These are phyloP conservation scores for Entamoeba invadens DNA, from an alignment of 208 protist species.

Conservation along the genomic window DNA sequence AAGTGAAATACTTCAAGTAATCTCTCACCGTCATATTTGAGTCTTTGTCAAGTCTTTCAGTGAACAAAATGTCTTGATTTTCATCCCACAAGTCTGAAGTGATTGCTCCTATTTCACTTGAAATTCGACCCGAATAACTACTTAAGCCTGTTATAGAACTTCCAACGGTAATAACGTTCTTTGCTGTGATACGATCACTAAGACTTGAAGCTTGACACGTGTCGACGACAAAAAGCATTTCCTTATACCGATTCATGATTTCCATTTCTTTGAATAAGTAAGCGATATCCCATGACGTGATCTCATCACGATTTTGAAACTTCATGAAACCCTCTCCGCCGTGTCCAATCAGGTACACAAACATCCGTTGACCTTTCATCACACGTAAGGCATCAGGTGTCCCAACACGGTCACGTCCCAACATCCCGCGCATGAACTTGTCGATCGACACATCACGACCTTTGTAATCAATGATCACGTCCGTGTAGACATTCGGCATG, in stretches of 20 bases:
- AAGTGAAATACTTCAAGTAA: neutral
- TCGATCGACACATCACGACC: neutral
- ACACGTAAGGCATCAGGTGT: neutral
- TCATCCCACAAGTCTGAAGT: neutral
- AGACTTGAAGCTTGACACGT: neutral
- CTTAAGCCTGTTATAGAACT: neutral
- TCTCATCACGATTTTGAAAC: neutral
- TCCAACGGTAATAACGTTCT: neutral
- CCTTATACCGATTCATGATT: neutral
- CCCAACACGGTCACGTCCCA: neutral
- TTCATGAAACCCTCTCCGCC: neutral
- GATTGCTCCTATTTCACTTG: neutral
- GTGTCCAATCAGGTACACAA: neutral
- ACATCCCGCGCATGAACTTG: neutral
- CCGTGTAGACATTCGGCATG: neutral
- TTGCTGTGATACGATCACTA: neutral
- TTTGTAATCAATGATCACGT: neutral
- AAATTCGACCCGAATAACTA: neutral
- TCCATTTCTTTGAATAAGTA: neutral
- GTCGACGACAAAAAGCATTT: neutral
- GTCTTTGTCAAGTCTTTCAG: neutral
- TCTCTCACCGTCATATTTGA: neutral
- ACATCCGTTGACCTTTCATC: neutral
- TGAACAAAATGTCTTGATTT: neutral
- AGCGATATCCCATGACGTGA: neutral